Evolutionary conservation across 208 protist genomes (phyloP).

Genomic region (Leishmania tarentolae): DNA sequence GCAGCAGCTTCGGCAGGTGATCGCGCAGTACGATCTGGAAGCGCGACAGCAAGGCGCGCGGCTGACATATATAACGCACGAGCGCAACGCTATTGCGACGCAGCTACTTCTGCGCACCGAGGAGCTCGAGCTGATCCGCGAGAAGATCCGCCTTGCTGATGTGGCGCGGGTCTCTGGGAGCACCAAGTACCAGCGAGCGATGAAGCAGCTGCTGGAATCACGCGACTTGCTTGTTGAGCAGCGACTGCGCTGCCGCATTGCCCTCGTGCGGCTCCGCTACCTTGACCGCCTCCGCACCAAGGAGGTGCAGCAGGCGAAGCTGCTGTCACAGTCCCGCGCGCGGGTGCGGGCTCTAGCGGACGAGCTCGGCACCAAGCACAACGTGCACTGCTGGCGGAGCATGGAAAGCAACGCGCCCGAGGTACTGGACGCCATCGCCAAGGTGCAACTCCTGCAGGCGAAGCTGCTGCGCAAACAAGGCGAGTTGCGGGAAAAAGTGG

Average conservation of each 20-base stretch:
- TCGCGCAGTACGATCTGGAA: slow-evolving; percentile 94
- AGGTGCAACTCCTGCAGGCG: slow-evolving; percentile 97
- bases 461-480: slow-evolving; percentile 96
- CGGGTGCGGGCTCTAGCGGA: slow-evolving; percentile 95
- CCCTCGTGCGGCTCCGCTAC: slow-evolving; percentile 76
- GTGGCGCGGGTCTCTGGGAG: slow-evolving; percentile 94
- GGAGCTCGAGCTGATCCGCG: slow-evolving; percentile 96
- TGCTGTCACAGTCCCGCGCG: slow-evolving; percentile 91
- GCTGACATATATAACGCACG: slow-evolving; percentile 92
- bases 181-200: slow-evolving; percentile 90
- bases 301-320: slow-evolving; percentile 85
- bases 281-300: slow-evolving; percentile 90
- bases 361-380: slow-evolving; percentile 97
- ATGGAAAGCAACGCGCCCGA: slow-evolving; percentile 96
- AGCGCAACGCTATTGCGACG: slow-evolving; percentile 96
- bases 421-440: slow-evolving; percentile 95
- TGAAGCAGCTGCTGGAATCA: slow-evolving; percentile 89
- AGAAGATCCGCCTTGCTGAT: slow-evolving; percentile 97
- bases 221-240: slow-evolving; percentile 92
- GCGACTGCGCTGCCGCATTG: slow-evolving; percentile 88
- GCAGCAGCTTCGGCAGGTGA: slow-evolving; percentile 93
- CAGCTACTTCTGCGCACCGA: slow-evolving; percentile 98
- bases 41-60: slow-evolving; percentile 90
- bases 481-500: slow-evolving; percentile 90
- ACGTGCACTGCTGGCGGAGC: slow-evolving; percentile 98